Evolutionary conservation across 805 yeast genomes (phyloP).

Genomic region (Metschnikowia kunwiensis): DNA sequence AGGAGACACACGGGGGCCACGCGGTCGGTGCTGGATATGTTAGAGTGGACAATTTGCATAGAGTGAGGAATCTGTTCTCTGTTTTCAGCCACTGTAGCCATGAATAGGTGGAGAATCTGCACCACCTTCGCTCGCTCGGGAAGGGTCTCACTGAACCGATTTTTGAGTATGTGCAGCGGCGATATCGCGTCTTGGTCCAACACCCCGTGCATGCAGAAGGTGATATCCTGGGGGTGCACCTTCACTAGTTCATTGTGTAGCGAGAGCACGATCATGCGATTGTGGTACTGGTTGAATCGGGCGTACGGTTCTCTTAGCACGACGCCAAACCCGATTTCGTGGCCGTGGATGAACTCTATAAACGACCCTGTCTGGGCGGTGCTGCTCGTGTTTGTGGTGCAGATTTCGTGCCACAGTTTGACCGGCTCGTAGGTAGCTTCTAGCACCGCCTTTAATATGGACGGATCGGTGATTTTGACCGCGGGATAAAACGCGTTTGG

Average conservation of each 20-base stretch:
- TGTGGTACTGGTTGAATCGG: conserved; percentile 32
- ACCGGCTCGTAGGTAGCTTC: conserved; percentile 10
- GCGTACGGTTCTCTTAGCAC: conserved; percentile 33
- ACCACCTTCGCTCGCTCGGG: conserved; percentile 21
- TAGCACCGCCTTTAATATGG: conserved; percentile 9
- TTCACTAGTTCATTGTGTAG: conserved; percentile 27
- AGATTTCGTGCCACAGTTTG: conserved; percentile 15
- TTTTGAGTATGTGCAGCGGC: conserved; percentile 18
- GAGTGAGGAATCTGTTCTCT: conserved; percentile 14
- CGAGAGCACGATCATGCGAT: conserved; percentile 32
- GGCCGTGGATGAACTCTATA: conserved; percentile 31
- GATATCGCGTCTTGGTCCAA: conserved; percentile 22
- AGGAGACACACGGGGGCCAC: conserved; percentile 8
- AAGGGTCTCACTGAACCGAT: conserved; percentile 22
- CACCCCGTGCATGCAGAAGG: conserved; percentile 29
- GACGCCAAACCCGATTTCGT: conserved; percentile 30
- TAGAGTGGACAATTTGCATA: conserved; percentile 25
- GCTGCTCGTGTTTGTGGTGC: conserved; percentile 2
- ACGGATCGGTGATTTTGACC: conserved; percentile 19
- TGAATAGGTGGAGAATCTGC: conserved; percentile 25
- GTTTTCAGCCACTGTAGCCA: conserved; percentile 18
- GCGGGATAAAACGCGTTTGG: conserved; percentile 17
- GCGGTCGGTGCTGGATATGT: conserved; percentile 16
- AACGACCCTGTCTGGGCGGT: conserved; percentile 36
- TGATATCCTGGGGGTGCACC: conserved; percentile 29